phyloP scores from a whole-genome alignment of 2,329 filamentous ascomycete species.

The Teratosphaeria viscida region DNA sequence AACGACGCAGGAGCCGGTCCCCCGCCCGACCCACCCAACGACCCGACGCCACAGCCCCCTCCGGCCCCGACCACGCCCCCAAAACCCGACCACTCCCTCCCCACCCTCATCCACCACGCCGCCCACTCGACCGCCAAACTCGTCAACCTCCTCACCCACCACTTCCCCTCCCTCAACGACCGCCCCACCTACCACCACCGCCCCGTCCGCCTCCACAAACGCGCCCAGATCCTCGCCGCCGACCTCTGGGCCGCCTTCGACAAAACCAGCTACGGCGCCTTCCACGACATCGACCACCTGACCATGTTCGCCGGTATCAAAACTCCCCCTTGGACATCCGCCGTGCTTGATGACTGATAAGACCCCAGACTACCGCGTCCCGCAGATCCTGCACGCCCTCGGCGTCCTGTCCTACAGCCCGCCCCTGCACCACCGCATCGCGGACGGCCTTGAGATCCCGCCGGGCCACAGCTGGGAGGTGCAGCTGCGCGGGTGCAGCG shows the following conservation, averaged over 20 bases:
- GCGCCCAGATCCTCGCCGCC: constrained; percentile 90
- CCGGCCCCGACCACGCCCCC: not conserved
- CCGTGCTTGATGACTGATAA: no score
- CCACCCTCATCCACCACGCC: constrained; percentile 62
- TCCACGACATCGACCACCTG: constrained; percentile 84
- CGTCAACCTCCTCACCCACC: constrained; percentile 72
- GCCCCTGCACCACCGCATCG: constrained; percentile 60
- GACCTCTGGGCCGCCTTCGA: constrained; percentile 96
- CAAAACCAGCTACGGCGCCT: constrained; percentile 66
- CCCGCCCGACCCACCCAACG: not conserved
- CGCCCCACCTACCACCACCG: constrained; percentile 64
- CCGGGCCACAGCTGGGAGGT: constrained; percentile 71
- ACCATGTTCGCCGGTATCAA: constrained; percentile 98
- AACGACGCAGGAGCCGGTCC: not conserved
- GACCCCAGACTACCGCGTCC: constrained; percentile 72
- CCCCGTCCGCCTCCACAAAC: constrained; percentile 74
- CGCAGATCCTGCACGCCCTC: constrained; percentile 78
- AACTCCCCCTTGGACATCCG: no score
- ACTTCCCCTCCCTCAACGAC: constrained; percentile 81
- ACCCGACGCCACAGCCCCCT: not conserved
- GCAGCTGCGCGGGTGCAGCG: constrained; percentile 83
- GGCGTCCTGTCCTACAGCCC: constrained; percentile 80
- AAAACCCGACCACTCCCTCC: constrained; percentile 42
- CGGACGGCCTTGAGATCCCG: constrained; percentile 52
- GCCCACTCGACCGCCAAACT: constrained; percentile 70